Percentiles rank a stretch among this genome's conserved stretches.
Conservation (phyloP, 805 yeast genomes). For the Nakazawaea anatomiae region DNA sequence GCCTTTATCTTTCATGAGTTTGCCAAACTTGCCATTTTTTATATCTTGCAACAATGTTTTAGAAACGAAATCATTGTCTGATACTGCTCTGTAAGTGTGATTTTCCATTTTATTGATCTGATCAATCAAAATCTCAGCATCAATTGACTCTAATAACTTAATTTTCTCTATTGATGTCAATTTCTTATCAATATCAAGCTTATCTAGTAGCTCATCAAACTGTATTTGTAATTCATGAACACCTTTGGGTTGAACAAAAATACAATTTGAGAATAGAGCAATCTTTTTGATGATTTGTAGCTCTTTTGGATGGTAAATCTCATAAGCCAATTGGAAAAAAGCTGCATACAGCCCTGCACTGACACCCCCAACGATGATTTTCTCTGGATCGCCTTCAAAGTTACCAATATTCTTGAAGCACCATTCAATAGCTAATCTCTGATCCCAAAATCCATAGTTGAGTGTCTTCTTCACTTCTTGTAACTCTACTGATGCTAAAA, state of each 20-base stretch:
- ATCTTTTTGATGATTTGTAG: conserved; percentile 32
- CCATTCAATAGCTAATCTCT: conserved; percentile 41
- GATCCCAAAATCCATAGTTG: conserved; percentile 42
- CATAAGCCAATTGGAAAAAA: conserved; percentile 35
- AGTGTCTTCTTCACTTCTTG: conserved; percentile 21
- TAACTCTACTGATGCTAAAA: conserved; percentile 31
- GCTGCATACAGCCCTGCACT: conserved; percentile 42
- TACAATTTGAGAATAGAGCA: conserved; percentile 29
- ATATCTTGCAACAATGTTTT: conserved; percentile 25
- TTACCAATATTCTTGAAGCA: conserved; percentile 31
- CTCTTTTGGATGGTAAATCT: conserved; percentile 32
- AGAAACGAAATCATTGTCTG: conserved; percentile 32
- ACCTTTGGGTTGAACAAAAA: conserved; percentile 33
- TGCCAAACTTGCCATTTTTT: conserved; percentile 21
- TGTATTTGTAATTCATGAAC: conserved; percentile 28
- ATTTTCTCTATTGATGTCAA: conserved; percentile 18
- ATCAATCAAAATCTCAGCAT: conserved; percentile 16
- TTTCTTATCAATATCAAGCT: conserved; percentile 16
- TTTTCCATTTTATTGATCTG: conserved; percentile 19
- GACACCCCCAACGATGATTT: conserved; percentile 38
- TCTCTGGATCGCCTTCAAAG: conserved; percentile 41
- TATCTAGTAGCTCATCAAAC: conserved; percentile 28
- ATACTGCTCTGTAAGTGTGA: conserved; percentile 33
- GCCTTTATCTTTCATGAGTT: conserved; percentile 16
- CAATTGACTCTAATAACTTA: conserved; percentile 16